These are phyloP conservation scores for Sporothrix mexicana DNA, from an alignment of 2,329 filamentous ascomycete species.

Conservation along the genomic window DNA sequence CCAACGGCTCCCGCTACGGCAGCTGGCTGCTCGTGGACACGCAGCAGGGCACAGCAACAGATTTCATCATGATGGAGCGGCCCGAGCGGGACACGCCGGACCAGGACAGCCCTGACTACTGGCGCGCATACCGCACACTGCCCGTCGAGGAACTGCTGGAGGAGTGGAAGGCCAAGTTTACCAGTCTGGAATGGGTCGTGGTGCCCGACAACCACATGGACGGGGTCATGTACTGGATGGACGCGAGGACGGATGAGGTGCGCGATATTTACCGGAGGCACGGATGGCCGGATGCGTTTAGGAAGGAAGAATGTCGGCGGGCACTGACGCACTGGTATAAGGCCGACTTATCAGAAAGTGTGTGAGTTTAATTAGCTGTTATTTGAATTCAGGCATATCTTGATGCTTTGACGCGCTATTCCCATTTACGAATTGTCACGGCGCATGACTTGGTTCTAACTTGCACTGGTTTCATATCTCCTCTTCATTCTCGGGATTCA, in stretches of 20 bases:
- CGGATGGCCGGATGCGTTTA: neutral
- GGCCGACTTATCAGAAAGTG: neutral
- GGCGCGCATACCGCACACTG: neutral
- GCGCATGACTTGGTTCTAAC: no score
- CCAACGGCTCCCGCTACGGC: neutral
- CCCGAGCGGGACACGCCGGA: neutral
- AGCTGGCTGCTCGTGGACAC: neutral
- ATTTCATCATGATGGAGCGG: neutral
- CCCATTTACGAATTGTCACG: no score
- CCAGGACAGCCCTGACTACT: neutral
- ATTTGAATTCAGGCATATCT: no score
- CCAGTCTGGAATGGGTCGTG: neutral
- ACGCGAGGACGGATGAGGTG: neutral
- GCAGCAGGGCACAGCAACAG: neutral
- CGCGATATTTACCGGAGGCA: neutral
- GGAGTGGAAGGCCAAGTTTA: neutral
- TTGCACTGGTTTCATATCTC: no score
- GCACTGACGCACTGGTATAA: neutral
- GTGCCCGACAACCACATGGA: neutral
- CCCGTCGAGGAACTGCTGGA: neutral
- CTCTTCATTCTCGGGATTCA: no score
- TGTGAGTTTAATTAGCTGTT: no score
- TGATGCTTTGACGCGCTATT: no score
- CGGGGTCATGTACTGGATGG: constrained; percentile 1
- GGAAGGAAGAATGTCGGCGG: neutral